These are phyloP conservation scores for Lentinula novae-zelandiae DNA, from an alignment of 1,284 basidiomycete species.

Conservation along the genomic window DNA sequence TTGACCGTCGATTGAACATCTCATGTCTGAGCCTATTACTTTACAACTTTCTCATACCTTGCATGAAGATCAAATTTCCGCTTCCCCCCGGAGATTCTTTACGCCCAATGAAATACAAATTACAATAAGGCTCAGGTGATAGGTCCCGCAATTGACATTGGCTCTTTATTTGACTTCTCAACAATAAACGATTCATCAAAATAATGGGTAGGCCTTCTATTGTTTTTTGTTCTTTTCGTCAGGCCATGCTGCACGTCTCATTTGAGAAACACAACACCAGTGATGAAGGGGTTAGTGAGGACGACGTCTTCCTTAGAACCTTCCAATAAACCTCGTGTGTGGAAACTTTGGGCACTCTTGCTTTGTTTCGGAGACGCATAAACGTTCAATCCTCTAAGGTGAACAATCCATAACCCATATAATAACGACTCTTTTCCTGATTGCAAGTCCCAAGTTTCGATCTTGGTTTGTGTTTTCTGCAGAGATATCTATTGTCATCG, in stretches of 20 bases:
- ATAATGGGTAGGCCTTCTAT: not conserved
- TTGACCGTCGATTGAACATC: not conserved
- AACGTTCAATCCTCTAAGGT: not conserved
- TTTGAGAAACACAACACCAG: not conserved
- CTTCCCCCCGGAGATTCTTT: not conserved
- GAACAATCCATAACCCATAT: not conserved
- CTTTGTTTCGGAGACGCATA: not conserved
- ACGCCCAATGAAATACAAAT: not conserved
- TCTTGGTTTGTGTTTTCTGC: not conserved
- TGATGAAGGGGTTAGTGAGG: not conserved
- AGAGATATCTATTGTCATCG: not conserved
- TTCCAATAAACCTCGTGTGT: constrained; percentile 3
- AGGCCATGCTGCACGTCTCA: not conserved
- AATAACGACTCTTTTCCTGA: not conserved
- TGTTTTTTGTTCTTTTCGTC: constrained; percentile 6
- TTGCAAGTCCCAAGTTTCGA: not conserved
- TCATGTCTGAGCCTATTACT: not conserved
- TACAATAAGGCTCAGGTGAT: constrained; percentile 1
- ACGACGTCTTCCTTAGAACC: not conserved
- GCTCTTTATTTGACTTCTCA: not conserved
- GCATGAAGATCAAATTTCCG: not conserved
- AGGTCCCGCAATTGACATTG: not conserved
- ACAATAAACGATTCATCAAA: constrained; percentile 5
- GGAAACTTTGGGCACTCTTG: not conserved
- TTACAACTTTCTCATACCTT: not conserved